Evolutionary conservation across 257 asterid species (phyloP).

Genomic region (Capsicum baccatum): DNA sequence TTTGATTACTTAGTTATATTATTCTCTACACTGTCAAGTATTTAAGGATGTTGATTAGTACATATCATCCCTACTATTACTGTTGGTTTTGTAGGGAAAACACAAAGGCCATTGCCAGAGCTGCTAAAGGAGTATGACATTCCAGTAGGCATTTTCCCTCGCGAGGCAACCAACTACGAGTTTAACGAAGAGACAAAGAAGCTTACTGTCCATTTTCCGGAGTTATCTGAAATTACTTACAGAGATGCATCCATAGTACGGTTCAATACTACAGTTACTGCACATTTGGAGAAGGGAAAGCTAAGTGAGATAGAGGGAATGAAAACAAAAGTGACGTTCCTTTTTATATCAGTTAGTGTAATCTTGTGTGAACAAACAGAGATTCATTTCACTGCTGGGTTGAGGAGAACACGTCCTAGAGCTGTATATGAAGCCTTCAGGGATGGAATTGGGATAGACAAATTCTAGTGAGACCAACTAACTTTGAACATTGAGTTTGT

Average conservation of each 20-base stretch:
- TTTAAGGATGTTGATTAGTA: neutral
- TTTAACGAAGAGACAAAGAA: slow-evolving; percentile 71
- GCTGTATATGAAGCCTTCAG: slow-evolving; percentile 76
- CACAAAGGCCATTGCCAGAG: slow-evolving; percentile 71
- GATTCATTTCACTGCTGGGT: slow-evolving; percentile 73
- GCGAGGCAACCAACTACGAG: slow-evolving; percentile 77
- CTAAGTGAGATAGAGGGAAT: slow-evolving; percentile 74
- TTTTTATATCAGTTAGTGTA: slow-evolving; percentile 77
- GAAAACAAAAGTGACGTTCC: slow-evolving; percentile 65
- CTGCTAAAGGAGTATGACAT: slow-evolving; percentile 73
- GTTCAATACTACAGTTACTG: slow-evolving; percentile 57
- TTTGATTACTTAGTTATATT: neutral
- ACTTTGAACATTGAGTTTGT: neutral
- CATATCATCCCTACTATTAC: neutral
- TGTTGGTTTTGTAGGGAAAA: slow-evolving; percentile 58
- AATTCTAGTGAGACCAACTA: slow-evolving; percentile 48
- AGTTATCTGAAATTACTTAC: slow-evolving; percentile 71
- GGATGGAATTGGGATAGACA: slow-evolving; percentile 66
- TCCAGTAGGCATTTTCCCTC: slow-evolving; percentile 77
- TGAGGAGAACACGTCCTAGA: slow-evolving; percentile 80
- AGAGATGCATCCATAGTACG: slow-evolving; percentile 70
- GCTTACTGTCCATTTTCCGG: slow-evolving; percentile 61
- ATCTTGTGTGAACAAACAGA: slow-evolving; percentile 71
- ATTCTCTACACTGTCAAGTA: too few relatives aligned
- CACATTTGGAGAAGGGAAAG: slow-evolving; percentile 73